Evolutionary conservation across 2,329 filamentous ascomycete genomes (phyloP), one percentile per base, ranked within the genome.

Genomic region (Hypocrella siamensis): DNA sequence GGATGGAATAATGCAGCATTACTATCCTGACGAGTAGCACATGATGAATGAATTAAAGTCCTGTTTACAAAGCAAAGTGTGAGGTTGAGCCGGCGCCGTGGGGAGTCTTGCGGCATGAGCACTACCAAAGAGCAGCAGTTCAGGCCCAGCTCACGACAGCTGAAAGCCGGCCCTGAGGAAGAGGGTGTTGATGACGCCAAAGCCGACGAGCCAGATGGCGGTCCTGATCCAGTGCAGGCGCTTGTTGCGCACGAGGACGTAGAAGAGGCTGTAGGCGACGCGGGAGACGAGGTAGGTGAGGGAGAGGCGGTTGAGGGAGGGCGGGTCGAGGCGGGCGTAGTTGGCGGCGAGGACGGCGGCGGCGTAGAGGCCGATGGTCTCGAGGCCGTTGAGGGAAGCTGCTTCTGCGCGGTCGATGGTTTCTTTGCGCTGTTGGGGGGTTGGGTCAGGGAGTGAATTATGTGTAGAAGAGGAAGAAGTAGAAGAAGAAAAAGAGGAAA

Each of bases 401-500:
- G 67, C 63, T 43, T 76, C 64, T 18, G 63, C 57, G 31, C 68
- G 61, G 26, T 71, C 47, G 19, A 67, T 56, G 31, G 60, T 59
- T 43, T 70, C 71, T 44, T 76, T 69, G 18, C 57, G 59, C 46
- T 69, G 38, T 2, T 11, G 7, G 4, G 11, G 4, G 11, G 27
- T 28, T 22, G 19, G 26, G n/a, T 3, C 16, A 7, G 4, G 25
- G 9, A 15, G 9, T 11, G 14, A 8, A 12, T 2, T 22, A 3
- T 22, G 8, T 27, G 25, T 12, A 6, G 9, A n/a, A 27, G 6
- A 6, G 14, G 8, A 27, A 27, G 25, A 27, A n/a, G 14, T 6
- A 15, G 14, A 6, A 15, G 14, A 6, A 15, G 25, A 27, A 27
- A 12, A 27, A 7, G 21, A 22, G 21, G 12, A 7, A 22, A 22